Percentiles rank a stretch among this genome's conserved stretches.
These are phyloP conservation scores for Friedmanniomyces simplex DNA, from an alignment of 495 filamentous ascomycete genomes.

Conservation along the genomic window DNA sequence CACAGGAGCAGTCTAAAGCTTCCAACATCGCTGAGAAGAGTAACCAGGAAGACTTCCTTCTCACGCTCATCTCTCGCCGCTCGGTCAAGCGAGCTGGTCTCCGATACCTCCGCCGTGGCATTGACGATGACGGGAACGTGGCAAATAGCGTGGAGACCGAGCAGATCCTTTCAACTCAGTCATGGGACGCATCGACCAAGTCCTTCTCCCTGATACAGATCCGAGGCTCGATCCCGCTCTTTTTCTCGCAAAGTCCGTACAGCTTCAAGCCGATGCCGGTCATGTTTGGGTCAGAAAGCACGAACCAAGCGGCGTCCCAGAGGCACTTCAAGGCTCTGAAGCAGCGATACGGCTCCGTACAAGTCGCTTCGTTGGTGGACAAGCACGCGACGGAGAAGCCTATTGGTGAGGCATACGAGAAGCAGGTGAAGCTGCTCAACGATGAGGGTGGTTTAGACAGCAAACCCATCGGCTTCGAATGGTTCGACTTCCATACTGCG, in stretches of 20 bases:
- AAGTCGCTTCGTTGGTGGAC: constrained; percentile 77
- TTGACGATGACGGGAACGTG: constrained; percentile 75
- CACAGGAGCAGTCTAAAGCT: not conserved
- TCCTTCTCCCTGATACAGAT: constrained; percentile 76
- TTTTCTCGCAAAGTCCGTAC: constrained; percentile 88
- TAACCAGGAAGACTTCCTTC: constrained; percentile 42
- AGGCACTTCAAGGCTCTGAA: constrained; percentile 62
- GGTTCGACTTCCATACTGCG: constrained; percentile 90
- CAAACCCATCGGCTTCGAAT: constrained; percentile 58
- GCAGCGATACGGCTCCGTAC: constrained; percentile 60
- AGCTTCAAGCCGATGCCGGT: constrained; percentile 80
- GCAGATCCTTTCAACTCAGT: constrained; percentile 65
- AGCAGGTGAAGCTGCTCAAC: constrained; percentile 51
- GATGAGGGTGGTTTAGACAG: constrained; percentile 46
- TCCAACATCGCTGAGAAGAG: not conserved
- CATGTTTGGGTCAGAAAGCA: constrained; percentile 62
- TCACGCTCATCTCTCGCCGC: constrained; percentile 80
- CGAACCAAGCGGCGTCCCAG: constrained; percentile 66
- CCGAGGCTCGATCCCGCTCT: constrained; percentile 80
- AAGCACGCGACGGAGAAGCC: constrained; percentile 69
- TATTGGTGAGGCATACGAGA: constrained; percentile 67
- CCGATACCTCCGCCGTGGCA: constrained; percentile 80
- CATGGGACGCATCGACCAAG: constrained; percentile 51
- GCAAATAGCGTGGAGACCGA: constrained; percentile 94
- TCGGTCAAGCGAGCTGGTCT: constrained; percentile 77